Evolutionary conservation across 257 asterid species (phyloP).

Genomic region (Mitragyna speciosa): DNA sequence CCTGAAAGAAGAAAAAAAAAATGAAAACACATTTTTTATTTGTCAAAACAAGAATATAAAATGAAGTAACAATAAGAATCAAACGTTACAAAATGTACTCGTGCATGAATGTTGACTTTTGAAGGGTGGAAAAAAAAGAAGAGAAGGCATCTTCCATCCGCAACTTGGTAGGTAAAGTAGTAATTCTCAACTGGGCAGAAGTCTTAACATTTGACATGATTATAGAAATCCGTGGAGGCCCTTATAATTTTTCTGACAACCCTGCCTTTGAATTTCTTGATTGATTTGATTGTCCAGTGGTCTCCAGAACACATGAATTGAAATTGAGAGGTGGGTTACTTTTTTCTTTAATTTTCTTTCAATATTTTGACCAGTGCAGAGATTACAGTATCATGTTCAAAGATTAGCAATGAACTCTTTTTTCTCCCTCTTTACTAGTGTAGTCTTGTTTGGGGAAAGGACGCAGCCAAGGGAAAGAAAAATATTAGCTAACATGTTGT

Average conservation of each 20-base stretch:
- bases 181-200: neutral
- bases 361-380: neutral
- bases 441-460: too few relatives aligned
- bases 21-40: neutral
- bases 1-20: conserved; percentile 35
- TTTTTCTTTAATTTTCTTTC: neutral
- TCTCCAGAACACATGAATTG: neutral
- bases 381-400: neutral
- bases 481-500: neutral
- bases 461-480: neutral
- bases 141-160: neutral
- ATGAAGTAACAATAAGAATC: neutral
- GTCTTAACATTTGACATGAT: conserved; percentile 15
- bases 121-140: neutral
- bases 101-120: conserved; percentile 25
- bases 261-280: neutral
- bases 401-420: neutral
- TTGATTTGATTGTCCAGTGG: conserved; percentile 3
- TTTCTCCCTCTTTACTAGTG: neutral
- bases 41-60: neutral
- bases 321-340: conserved; percentile 1
- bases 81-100: neutral
- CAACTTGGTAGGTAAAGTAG: neutral
- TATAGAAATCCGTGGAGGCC: neutral
- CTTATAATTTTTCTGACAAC: conserved; percentile 6